Conservation (phyloP, 495 filamentous ascomycete genomes). For the Aspergillus indologenus region DNA sequence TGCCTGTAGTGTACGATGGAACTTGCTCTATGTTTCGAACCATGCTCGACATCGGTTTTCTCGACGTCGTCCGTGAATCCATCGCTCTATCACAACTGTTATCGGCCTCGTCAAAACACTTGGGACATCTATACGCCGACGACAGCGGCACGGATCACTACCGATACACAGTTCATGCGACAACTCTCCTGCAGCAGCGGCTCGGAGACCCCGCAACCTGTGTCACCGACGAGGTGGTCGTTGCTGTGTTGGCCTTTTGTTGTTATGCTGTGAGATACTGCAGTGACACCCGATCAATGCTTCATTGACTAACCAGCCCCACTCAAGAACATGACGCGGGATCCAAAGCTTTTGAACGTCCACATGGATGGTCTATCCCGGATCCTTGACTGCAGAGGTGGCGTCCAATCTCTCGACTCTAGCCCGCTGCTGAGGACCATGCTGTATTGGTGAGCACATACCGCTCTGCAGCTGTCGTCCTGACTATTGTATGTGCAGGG, state of each 20-base stretch:
- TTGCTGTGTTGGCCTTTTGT: neutral
- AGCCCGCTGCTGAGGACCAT: too few species aligned
- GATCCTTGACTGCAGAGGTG: neutral
- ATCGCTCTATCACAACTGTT: neutral
- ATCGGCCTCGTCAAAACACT: constrained; percentile 15
- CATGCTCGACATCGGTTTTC: constrained; percentile 1
- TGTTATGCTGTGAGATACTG: neutral
- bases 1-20: neutral
- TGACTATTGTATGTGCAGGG: too few species aligned
- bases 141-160: neutral
- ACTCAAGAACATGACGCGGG: too few species aligned
- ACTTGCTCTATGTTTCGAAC: neutral
- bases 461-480: too few species aligned
- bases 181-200: constrained; percentile 14
- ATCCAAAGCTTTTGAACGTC: too few species aligned
- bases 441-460: too few species aligned
- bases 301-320: too few species aligned
- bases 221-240: neutral
- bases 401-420: neutral
- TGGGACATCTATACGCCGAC: constrained; percentile 30
- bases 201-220: constrained; percentile 12
- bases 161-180: too few species aligned
- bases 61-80: constrained; percentile 2
- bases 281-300: neutral
- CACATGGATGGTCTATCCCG: too few species aligned